Conservation (phyloP, 1,284 basidiomycete genomes). For the Cutaneotrichosporon sp. region DNA sequence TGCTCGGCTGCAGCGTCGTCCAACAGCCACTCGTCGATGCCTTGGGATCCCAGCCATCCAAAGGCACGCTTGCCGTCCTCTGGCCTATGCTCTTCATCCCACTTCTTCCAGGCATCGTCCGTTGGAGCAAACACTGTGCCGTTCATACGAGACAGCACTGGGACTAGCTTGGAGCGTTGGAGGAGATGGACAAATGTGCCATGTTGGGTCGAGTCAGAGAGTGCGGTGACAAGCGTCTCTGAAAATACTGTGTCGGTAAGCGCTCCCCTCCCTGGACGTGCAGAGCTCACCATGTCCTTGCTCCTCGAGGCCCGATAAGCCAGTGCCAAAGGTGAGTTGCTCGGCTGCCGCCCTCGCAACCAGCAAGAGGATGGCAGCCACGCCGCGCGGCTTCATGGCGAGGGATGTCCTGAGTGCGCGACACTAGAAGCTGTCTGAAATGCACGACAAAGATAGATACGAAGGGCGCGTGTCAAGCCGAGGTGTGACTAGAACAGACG, state of each 20-base stretch:
- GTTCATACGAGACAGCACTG: conserved; percentile 78
- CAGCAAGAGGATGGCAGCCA: background rate
- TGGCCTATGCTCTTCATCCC: conserved; percentile 33
- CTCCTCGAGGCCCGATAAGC: no score
- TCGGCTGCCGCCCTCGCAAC: background rate
- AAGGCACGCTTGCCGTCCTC: conserved; percentile 4
- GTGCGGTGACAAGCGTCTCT: conserved; percentile 64
- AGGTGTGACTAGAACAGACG: no score
- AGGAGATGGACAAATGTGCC: conserved; percentile 71
- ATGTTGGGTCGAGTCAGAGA: conserved; percentile 72
- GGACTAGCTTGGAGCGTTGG: conserved; percentile 80
- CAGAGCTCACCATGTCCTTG: no score
- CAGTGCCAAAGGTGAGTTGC: background rate
- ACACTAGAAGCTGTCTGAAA: no score
- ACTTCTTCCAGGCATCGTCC: conserved; percentile 69
- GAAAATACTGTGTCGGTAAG: conserved; percentile 4
- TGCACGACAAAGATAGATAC: no score
- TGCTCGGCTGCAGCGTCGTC: background rate
- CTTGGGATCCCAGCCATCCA: conserved; percentile 33
- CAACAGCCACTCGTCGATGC: conserved; percentile 32
- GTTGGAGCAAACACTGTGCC: conserved; percentile 92
- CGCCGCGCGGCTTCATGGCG: no score
- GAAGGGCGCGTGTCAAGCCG: no score
- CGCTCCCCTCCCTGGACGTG: no score
- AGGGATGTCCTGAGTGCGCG: no score